phyloP scores from a whole-genome alignment of 2,329 filamentous ascomycete species.

The Fusarium sp. region DNA sequence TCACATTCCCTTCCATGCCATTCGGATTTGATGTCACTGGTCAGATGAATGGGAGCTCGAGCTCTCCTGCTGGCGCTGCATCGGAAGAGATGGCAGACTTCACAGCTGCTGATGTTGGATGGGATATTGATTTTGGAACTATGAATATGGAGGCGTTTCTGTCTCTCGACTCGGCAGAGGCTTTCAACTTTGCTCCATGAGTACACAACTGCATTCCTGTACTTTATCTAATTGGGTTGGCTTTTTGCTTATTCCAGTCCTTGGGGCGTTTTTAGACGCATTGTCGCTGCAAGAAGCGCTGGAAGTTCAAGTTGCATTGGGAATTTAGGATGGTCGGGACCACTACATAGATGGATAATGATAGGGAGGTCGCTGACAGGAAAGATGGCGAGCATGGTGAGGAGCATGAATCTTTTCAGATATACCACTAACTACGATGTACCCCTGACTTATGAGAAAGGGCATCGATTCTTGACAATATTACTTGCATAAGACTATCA shows the following conservation, averaged over 20 bases:
- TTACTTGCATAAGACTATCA: neutral
- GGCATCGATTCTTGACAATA: neutral
- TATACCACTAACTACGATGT: slow-evolving; percentile 7
- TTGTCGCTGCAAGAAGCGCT: neutral
- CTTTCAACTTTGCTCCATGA: slow-evolving; percentile 38
- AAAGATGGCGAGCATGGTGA: neutral
- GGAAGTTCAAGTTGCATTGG: neutral
- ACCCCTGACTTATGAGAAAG: neutral
- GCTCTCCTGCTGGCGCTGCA: slow-evolving; percentile 22
- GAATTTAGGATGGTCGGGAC: neutral
- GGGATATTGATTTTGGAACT: slow-evolving; percentile 45
- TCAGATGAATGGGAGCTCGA: slow-evolving; percentile 30
- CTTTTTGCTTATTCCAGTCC: neutral
- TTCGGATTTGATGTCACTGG: slow-evolving; percentile 41
- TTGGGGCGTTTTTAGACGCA: neutral
- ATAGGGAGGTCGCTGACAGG: neutral
- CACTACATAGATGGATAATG: neutral
- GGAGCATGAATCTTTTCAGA: neutral
- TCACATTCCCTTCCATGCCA: slow-evolving; percentile 44
- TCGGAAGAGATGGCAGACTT: slow-evolving; percentile 42
- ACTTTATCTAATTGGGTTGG: neutral
- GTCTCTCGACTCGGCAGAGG: slow-evolving; percentile 43
- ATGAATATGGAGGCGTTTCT: slow-evolving; percentile 48
- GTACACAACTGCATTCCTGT: neutral
- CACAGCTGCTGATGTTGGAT: slow-evolving; percentile 43